These are phyloP conservation scores for Boletus barrowsii DNA, from an alignment of 768 basidiomycete species.

Conservation along the genomic window DNA sequence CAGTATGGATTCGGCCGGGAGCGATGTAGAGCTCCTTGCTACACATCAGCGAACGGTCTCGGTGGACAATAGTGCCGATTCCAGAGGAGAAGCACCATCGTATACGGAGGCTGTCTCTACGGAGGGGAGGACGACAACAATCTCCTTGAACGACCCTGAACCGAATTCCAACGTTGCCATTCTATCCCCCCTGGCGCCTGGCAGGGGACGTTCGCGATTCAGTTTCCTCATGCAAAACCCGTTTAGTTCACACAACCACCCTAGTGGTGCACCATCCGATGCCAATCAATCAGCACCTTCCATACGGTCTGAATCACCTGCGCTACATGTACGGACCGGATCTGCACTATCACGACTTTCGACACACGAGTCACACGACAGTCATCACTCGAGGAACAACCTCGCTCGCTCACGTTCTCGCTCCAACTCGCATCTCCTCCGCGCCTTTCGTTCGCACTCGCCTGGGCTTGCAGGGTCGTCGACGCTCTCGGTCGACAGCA, in stretches of 20 bases:
- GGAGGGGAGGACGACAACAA: conserved; percentile 5
- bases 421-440: conserved; percentile 33
- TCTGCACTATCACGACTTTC: conserved; percentile 23
- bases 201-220: conserved; percentile 41
- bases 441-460: conserved; percentile 41
- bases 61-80: conserved; percentile 25
- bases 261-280: conserved; percentile 14
- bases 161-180: background rate
- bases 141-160: conserved; percentile 24
- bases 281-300: conserved; percentile 7
- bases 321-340: conserved; percentile 7
- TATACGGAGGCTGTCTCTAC: conserved; percentile 50
- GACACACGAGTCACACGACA: conserved; percentile 22
- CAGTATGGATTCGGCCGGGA: conserved; percentile 23
- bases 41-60: conserved; percentile 15
- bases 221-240: conserved; percentile 41
- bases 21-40: conserved; percentile 20
- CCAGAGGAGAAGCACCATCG: conserved; percentile 63
- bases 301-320: conserved; percentile 21
- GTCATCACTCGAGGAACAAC: conserved; percentile 20
- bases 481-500: conserved; percentile 66
- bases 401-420: conserved; percentile 37
- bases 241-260: conserved; percentile 32
- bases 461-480: conserved; percentile 54
- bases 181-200: background rate